Percentiles rank a stretch among this genome's conserved stretches.
phyloP scores from a whole-genome alignment of 345 rosid species.

The Salix purpurea region DNA sequence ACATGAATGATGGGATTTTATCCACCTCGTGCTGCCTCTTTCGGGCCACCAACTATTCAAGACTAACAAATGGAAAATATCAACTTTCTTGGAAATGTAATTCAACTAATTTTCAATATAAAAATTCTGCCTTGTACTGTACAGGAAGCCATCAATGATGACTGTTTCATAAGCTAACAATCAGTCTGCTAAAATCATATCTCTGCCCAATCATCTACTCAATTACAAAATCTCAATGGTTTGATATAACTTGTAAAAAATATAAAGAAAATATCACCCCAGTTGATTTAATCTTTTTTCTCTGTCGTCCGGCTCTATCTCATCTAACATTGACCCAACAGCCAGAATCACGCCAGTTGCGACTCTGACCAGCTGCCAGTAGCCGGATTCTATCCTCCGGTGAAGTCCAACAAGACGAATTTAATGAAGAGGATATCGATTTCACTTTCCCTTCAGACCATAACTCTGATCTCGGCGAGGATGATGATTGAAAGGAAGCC shows the following conservation, averaged over 20 bases:
- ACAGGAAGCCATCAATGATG: constrained; percentile 2
- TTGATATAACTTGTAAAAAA: background rate
- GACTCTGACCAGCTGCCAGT: background rate
- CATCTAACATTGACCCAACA: constrained; percentile 18
- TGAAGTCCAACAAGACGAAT: background rate
- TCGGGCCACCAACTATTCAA: background rate
- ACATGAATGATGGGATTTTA: background rate
- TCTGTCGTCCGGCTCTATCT: background rate
- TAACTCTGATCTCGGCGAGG: background rate
- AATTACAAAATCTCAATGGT: background rate
- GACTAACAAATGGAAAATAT: background rate
- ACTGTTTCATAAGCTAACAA: background rate
- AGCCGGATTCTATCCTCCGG: constrained; percentile 21
- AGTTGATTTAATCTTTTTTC: background rate
- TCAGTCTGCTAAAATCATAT: constrained; percentile 3
- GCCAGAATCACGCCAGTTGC: constrained; percentile 7
- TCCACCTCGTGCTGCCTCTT: background rate
- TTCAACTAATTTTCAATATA: background rate
- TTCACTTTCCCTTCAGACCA: constrained; percentile 5
- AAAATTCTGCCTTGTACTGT: background rate
- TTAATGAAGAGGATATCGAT: background rate
- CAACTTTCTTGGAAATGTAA: constrained; percentile 5
- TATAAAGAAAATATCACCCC: background rate
- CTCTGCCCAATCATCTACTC: background rate
- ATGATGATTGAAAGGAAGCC: constrained; percentile 1